Evolutionary conservation across 1,139 yeast species (phyloP), one percentile per base, ranked within the genome.

Genomic region (Magnusiomyces ingens): DNA sequence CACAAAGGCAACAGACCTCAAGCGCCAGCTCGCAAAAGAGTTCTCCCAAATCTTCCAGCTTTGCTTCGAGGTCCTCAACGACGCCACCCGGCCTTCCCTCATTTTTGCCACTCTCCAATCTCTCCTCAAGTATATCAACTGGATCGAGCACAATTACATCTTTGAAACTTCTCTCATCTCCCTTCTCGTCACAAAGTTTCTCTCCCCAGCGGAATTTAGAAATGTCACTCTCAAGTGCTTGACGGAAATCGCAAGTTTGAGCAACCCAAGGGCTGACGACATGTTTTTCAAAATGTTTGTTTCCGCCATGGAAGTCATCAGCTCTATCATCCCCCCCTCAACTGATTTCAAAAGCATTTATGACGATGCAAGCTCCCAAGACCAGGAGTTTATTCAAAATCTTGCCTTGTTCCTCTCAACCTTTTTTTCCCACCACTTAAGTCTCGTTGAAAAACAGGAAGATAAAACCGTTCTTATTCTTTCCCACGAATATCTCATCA

Each of bases 311-410:
- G 85, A 84, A 58, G 84, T 84, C 62, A 79, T 93, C 60, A 75
- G 80, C 55, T 72, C 75, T 53, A 82, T 91, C 49, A 78, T 93
- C 21, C 97, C 98, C 2, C 76, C 84, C 37, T 74, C 79, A 32
- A 80, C 94, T 1, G 88, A 91, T 65, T 77, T 93, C 64, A 82
- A 79, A 62, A 77, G 77, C 53, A 81, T 88, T 19, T 94, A 93
- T 69, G 79, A 80, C 53, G 75, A 76, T 60, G 96, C 97, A 3
- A 80, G 79, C 63, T 80, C 96, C 19, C 76, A 80, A 51, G 98
- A 91, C 66, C 99, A 93, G 74, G 91, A 95, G 45, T 91, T 91
- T 65, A 80, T 94, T 64, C 97, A 94, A 71, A 97, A 93, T 74
- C 79, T 93, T 68, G 96, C 98, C 12, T 84, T 93, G 85, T 93